Evolutionary conservation across 148 eudicot genomes (phyloP).

Genomic region (Rhododendron molle): DNA sequence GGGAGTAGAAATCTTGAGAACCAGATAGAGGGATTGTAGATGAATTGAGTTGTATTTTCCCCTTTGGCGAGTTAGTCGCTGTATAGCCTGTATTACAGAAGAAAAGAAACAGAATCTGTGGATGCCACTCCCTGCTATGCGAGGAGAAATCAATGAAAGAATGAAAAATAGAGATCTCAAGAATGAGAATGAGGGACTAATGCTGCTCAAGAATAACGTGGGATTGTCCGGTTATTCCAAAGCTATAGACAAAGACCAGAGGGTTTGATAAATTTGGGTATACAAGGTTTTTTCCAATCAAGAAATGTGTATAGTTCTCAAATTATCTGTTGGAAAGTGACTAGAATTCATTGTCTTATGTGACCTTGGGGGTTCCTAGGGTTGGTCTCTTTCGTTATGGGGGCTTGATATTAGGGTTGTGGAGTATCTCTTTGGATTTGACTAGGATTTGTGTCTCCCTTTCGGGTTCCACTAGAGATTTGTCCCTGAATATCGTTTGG

Average conservation of each 20-base stretch:
- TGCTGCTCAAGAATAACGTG: not conserved
- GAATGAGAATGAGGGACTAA: not conserved
- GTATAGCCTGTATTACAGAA: not conserved
- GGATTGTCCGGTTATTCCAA: not conserved
- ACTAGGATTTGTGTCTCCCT: too few species aligned
- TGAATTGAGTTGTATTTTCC: not conserved
- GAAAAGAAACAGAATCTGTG: not conserved
- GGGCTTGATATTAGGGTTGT: too few species aligned
- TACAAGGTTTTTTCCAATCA: not conserved
- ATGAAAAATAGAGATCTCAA: not conserved
- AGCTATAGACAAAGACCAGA: not conserved
- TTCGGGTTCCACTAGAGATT: too few species aligned
- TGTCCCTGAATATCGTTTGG: too few species aligned
- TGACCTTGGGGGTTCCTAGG: too few species aligned
- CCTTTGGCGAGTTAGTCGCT: not conserved
- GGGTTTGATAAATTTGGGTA: not conserved
- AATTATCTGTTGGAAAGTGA: not conserved
- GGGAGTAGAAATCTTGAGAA: conserved; percentile 24
- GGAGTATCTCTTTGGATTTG: too few species aligned
- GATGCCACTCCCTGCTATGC: not conserved
- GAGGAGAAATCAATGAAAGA: not conserved
- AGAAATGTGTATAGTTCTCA: not conserved
- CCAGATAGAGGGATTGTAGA: not conserved
- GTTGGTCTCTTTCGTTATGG: too few species aligned
- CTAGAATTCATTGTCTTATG: too few species aligned